phyloP scores from a whole-genome alignment of 2,329 filamentous ascomycete species.

The Beauveria sp. region DNA sequence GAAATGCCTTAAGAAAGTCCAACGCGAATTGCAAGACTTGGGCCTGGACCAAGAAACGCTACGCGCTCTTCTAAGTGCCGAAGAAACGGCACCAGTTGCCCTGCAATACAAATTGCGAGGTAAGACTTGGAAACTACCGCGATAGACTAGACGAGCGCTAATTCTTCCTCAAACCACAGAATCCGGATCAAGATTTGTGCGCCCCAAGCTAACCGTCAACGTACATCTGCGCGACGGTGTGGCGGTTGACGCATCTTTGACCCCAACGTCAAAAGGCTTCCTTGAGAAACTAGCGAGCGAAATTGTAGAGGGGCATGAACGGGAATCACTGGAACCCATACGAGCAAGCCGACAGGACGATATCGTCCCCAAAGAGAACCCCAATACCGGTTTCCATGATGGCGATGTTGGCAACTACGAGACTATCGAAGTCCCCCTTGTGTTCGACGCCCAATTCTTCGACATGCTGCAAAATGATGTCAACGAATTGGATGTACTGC shows the following conservation, averaged over 20 bases:
- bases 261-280: constrained; percentile 55
- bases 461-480: constrained; percentile 66
- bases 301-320: constrained; percentile 5
- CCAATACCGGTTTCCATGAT: not conserved
- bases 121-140: constrained; percentile 18
- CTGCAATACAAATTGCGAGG: constrained; percentile 51
- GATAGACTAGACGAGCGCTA: constrained; percentile 1
- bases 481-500: constrained; percentile 58
- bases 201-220: constrained; percentile 63
- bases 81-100: constrained; percentile 37
- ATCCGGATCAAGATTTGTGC: constrained; percentile 40
- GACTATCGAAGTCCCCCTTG: constrained; percentile 64
- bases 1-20: constrained; percentile 79
- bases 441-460: constrained; percentile 76
- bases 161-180: constrained; percentile 18
- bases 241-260: constrained; percentile 60
- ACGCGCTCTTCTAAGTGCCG: constrained; percentile 51
- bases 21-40: constrained; percentile 59
- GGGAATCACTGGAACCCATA: not conserved
- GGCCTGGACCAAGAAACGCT: constrained; percentile 68
- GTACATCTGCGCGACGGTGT: constrained; percentile 60
- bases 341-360: not conserved
- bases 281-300: constrained; percentile 52
- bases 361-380: not conserved
- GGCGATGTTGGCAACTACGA: constrained; percentile 17